Percentiles rank a stretch among this genome's conserved stretches.
These are phyloP conservation scores for Orbilia oligospora DNA, from an alignment of 2,329 filamentous ascomycete species.

Conservation along the genomic window DNA sequence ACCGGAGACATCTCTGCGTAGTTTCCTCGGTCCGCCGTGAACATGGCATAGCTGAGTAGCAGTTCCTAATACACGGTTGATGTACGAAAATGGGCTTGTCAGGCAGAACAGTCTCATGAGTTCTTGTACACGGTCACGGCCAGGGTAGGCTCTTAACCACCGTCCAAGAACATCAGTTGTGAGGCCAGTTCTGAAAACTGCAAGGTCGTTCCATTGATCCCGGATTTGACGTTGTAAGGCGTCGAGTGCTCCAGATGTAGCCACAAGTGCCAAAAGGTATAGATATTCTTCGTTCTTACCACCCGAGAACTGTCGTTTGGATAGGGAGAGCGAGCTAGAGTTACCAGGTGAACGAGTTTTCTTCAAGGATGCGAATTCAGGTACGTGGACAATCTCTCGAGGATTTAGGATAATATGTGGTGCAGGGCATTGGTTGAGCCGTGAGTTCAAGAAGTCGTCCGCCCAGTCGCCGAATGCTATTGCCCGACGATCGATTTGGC, in stretches of 20 bases:
- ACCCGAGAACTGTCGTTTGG: slow-evolving; percentile 1
- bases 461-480: slow-evolving; percentile 19
- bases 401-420: not conserved
- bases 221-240: slow-evolving; percentile 3
- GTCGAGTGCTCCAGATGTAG: slow-evolving; percentile 5
- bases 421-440: not conserved
- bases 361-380: slow-evolving; percentile 13
- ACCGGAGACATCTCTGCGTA: slow-evolving; percentile 1
- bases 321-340: slow-evolving; percentile 2
- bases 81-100: not conserved
- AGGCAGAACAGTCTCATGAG: slow-evolving; percentile 8
- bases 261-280: slow-evolving; percentile 12
- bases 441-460: slow-evolving; percentile 8
- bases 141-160: slow-evolving; percentile 5
- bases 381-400: slow-evolving; percentile 18
- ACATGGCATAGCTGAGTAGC: not conserved
- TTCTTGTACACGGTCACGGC: slow-evolving; percentile 11
- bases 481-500: slow-evolving; percentile 26
- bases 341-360: not conserved
- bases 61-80: slow-evolving; percentile 6
- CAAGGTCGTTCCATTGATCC: slow-evolving; percentile 16
- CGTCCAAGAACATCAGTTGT: slow-evolving; percentile 18
- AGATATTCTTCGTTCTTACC: slow-evolving; percentile 17
- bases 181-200: slow-evolving; percentile 16
- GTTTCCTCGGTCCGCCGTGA: not conserved